Conservation (phyloP, 805 yeast genomes). For the Lipomyces chichibuensis region DNA sequence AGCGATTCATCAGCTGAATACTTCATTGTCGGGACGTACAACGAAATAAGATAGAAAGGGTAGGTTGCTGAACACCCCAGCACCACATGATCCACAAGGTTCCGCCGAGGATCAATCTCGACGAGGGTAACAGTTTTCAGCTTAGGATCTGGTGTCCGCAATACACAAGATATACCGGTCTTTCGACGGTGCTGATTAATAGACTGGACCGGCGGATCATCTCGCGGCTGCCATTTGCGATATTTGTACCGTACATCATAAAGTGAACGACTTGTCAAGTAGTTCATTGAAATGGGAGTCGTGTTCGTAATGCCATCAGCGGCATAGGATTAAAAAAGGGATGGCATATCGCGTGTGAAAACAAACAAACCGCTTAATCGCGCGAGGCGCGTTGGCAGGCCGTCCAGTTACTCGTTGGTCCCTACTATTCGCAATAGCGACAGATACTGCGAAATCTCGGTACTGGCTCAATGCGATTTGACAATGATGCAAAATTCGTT, state of each 20-base stretch:
- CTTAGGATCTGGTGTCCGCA: background rate
- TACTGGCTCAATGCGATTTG: background rate
- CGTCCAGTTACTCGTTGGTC: no score
- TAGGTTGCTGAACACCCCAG: constrained; percentile 23
- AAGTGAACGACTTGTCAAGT: constrained; percentile 13
- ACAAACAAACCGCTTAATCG: no score
- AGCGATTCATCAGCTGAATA: background rate
- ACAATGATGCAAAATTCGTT: no score
- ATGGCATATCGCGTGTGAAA: no score
- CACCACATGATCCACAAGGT: constrained; percentile 19
- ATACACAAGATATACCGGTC: background rate
- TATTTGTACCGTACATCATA: constrained; percentile 7
- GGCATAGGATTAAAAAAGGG: no score
- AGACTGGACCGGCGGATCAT: background rate
- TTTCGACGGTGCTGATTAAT: background rate
- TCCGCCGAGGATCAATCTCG: constrained; percentile 17
- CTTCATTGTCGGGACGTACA: constrained; percentile 1
- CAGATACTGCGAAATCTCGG: background rate
- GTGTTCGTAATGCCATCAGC: background rate
- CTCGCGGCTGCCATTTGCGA: background rate
- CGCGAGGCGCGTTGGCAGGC: no score
- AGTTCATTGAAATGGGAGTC: constrained; percentile 6
- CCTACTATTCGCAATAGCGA: no score
- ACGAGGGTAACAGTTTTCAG: constrained; percentile 7
- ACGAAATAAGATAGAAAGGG: constrained; percentile 21